Evolutionary conservation across 2,329 filamentous ascomycete species (phyloP).

Genomic region (Helotiales sp.): DNA sequence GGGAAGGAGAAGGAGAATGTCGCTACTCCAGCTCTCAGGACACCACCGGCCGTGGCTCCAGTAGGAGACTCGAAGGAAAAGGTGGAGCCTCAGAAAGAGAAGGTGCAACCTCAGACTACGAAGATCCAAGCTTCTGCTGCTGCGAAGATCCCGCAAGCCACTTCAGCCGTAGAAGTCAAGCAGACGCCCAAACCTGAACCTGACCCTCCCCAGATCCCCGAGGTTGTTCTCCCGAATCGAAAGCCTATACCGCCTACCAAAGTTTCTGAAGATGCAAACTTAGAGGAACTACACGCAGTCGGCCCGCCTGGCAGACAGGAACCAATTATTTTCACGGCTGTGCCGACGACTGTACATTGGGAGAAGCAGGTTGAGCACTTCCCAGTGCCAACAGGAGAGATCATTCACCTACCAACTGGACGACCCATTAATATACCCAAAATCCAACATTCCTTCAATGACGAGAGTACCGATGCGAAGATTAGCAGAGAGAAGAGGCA

Average conservation of each 20-base stretch:
- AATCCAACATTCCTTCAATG: slow-evolving; percentile 73
- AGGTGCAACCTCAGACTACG: background rate
- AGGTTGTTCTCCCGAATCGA: slow-evolving; percentile 29
- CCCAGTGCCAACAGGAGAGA: slow-evolving; percentile 67
- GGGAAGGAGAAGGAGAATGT: slow-evolving; percentile 2
- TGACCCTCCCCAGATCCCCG: slow-evolving; percentile 13
- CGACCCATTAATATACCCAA: slow-evolving; percentile 68
- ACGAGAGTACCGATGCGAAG: slow-evolving; percentile 61
- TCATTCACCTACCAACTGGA: slow-evolving; percentile 75
- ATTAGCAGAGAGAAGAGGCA: slow-evolving; percentile 65
- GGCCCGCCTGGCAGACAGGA: slow-evolving; percentile 33
- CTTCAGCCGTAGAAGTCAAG: background rate
- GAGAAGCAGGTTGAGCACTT: slow-evolving; percentile 72
- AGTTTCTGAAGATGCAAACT: slow-evolving; percentile 12
- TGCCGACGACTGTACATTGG: slow-evolving; percentile 62
- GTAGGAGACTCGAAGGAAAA: no score
- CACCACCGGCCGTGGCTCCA: background rate
- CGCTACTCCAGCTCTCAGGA: background rate
- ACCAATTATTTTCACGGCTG: slow-evolving; percentile 13
- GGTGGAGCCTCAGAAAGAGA: slow-evolving; percentile 2
- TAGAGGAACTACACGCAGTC: slow-evolving; percentile 28
- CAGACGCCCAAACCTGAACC: slow-evolving; percentile 4
- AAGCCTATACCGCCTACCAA: slow-evolving; percentile 20
- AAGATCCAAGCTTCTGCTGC: background rate
- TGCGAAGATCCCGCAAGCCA: background rate